phyloP scores from a whole-genome alignment of 129 eudicot species.

The Lactuca saligna region DNA sequence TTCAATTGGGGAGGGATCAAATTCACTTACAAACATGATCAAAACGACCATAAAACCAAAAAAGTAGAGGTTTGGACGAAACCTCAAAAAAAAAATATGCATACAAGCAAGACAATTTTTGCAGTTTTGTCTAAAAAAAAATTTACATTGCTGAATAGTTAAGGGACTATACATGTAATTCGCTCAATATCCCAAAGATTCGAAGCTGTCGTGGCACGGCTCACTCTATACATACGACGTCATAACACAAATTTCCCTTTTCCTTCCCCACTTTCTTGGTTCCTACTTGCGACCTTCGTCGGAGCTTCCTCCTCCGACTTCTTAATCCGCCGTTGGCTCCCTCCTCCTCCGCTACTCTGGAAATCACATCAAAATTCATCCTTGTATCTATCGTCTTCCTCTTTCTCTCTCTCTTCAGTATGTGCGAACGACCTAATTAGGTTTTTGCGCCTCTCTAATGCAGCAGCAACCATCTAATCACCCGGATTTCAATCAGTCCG shows the following conservation, averaged over 20 bases:
- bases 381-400: not conserved
- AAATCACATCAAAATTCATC: not conserved
- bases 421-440: conserved; percentile 17
- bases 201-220: conserved; percentile 21
- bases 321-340: conserved; percentile 5
- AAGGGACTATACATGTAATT: not conserved
- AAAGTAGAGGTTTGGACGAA: too few relatives aligned
- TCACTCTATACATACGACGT: conserved; percentile 16
- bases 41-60: too few relatives aligned
- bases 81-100: too few relatives aligned
- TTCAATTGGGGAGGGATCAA: too few relatives aligned
- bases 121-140: too few relatives aligned
- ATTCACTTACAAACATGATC: too few relatives aligned
- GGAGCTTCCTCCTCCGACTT: conserved; percentile 16
- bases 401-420: not conserved
- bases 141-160: too few relatives aligned
- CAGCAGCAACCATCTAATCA: conserved; percentile 21
- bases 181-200: not conserved
- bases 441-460: conserved; percentile 19
- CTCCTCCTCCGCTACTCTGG: not conserved
- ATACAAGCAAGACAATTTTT: too few relatives aligned
- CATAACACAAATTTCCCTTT: not conserved
- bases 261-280: conserved; percentile 5
- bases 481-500: conserved; percentile 29
- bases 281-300: conserved; percentile 22